Evolutionary conservation across 139 green algal genomes (phyloP), one percentile per base, ranked within the genome.

Genomic region (Picochlorum sp.): DNA sequence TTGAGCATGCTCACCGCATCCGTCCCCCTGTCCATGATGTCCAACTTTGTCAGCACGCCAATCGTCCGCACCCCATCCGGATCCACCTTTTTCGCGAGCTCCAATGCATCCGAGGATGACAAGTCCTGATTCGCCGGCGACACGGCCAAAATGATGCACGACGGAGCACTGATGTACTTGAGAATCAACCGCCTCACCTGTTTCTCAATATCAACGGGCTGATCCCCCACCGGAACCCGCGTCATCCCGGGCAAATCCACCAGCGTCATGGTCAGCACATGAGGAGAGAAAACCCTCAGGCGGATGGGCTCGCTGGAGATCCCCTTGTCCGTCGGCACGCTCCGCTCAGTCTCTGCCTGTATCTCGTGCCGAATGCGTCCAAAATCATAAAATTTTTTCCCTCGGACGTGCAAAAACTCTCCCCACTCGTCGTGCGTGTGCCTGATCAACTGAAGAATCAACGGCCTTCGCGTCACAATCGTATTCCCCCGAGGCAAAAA

Each of bases 11-110:
- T 68, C 2, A 80, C 66, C 3, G 92, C 92, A 67, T 95, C 80
- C 0, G 94, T 99, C 49, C 94, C 94, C 10, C 86, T 82, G 73
- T 99, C 94, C 94, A 98, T 98, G 74, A 99, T 96, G 78, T 99
- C 94, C 44, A 98, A 80, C 80, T 96, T 97, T 16, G 89, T 95
- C 26, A 96, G 81, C 74, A 97, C 85, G 58, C 84, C 85, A 52
- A 91, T 80, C 44, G 85, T 91, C 45, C 85, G 80, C 16, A 73
- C 59, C 10, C 83, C 83, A 8, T 78, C 64, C 2, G 86, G 90
- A 69, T 97, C 89, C 18, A 88, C 91, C 47, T 88, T 77, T 6
- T 87, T 77, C 2, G 94, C 91, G 61, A 99, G 80, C 58, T 90
- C 83, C 49, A 99, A 80, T 10, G 94, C 94, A 65, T 99, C 94